Conservation (phyloP, 202 grass and related monocot species). For the Tripidium arundinaceum region DNA sequence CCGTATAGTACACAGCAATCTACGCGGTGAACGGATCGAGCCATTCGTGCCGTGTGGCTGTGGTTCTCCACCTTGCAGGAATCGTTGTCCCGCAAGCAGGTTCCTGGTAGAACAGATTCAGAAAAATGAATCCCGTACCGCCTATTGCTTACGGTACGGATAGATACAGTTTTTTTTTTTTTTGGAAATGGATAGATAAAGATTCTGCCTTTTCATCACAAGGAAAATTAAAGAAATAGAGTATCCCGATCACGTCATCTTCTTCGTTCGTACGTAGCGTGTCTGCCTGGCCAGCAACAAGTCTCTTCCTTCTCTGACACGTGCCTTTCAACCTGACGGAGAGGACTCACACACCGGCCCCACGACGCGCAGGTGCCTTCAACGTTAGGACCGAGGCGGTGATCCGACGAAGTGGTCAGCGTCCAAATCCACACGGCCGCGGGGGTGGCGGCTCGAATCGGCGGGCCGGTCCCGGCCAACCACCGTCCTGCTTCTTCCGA, state of each 20-base stretch:
- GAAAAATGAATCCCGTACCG: not conserved
- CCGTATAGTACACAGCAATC: not conserved
- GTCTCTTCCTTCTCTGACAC: not conserved
- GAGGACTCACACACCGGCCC: not conserved
- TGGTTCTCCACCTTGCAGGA: not conserved
- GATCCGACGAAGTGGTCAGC: constrained; percentile 7
- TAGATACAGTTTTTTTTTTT: not conserved
- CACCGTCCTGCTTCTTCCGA: not conserved
- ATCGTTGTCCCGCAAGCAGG: not conserved
- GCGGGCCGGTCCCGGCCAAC: not conserved
- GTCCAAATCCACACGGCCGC: not conserved
- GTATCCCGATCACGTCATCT: not conserved
- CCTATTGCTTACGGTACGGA: not conserved
- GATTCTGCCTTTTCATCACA: not conserved
- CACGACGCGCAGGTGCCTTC: not conserved
- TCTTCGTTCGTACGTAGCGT: not conserved
- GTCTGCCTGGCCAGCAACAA: not conserved
- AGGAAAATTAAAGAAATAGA: not conserved
- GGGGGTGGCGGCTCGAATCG: not conserved
- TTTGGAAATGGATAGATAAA: not conserved
- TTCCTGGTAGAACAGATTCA: not conserved
- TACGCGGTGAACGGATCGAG: not conserved
- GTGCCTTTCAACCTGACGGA: not conserved
- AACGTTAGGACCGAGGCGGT: constrained; percentile 15
- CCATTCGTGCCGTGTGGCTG: not conserved